Evolutionary conservation across 306 rosid species (phyloP).

Genomic region (Castanea mollissima): DNA sequence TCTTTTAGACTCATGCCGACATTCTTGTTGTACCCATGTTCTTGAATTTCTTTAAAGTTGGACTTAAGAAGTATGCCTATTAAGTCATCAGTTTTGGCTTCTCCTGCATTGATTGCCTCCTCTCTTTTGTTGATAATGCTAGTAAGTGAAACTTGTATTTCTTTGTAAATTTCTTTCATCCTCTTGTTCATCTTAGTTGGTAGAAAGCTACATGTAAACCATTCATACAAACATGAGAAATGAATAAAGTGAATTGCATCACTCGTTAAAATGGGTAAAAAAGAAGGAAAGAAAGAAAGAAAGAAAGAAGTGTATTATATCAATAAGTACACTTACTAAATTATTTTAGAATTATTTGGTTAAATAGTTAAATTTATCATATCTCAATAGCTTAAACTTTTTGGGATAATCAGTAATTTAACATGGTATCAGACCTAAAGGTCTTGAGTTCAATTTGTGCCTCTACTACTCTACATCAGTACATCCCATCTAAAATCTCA

Average conservation of each 20-base stretch:
- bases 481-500: too few relatives aligned
- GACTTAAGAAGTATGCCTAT: constrained; percentile 45
- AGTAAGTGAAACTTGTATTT: constrained; percentile 4
- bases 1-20: constrained; percentile 31
- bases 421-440: too few relatives aligned
- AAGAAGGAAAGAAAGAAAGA: background rate
- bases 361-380: too few relatives aligned
- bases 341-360: too few relatives aligned
- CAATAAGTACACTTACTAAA: too few relatives aligned
- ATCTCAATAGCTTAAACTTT: too few relatives aligned
- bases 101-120: constrained; percentile 26
- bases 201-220: constrained; percentile 3
- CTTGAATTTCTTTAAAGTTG: constrained; percentile 36
- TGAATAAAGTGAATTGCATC: background rate
- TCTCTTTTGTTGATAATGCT: constrained; percentile 32
- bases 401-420: too few relatives aligned
- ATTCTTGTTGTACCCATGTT: constrained; percentile 23
- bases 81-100: constrained; percentile 26
- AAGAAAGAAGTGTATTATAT: background rate
- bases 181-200: constrained; percentile 13
- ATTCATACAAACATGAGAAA: background rate
- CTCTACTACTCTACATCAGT: too few relatives aligned
- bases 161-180: constrained; percentile 12
- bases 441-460: too few relatives aligned
- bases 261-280: too few relatives aligned